Evolutionary conservation across 352 stramenopile species (phyloP).

Genomic region (Blastocystis sp.): DNA sequence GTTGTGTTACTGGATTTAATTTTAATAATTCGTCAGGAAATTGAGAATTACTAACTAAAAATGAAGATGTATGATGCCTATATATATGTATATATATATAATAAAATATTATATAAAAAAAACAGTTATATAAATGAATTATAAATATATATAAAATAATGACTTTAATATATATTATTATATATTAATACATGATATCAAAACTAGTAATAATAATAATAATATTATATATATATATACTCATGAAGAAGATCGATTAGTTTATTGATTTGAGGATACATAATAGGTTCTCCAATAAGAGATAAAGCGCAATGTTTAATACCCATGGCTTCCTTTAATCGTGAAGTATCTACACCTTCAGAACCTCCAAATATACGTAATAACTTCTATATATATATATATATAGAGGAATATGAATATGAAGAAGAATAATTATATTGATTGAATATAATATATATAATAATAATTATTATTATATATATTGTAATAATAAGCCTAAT

Average conservation of each 20-base stretch:
- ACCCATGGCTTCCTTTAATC: constrained; percentile 78
- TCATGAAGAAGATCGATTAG: constrained; percentile 77
- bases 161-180: too few relatives aligned
- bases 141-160: too few relatives aligned
- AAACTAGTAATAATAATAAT: too few relatives aligned
- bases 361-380: constrained; percentile 15
- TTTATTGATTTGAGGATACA: constrained; percentile 94
- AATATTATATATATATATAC: constrained; percentile 38
- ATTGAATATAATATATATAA: too few relatives aligned
- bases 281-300: constrained; percentile 87
- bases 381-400: neutral
- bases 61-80: constrained; percentile 69
- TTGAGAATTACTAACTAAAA: constrained; percentile 92
- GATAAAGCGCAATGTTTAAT: constrained; percentile 85
- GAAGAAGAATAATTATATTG: too few relatives aligned
- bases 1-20: constrained; percentile 81
- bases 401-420: too few relatives aligned
- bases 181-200: too few relatives aligned
- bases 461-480: too few relatives aligned
- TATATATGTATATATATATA: too few relatives aligned
- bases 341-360: constrained; percentile 65
- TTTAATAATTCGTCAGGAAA: constrained; percentile 81
- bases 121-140: too few relatives aligned
- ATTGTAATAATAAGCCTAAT: constrained; percentile 42
- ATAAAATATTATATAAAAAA: too few relatives aligned